Conservation (phyloP, 495 filamentous ascomycete species). For the Oidiodendron maius region DNA sequence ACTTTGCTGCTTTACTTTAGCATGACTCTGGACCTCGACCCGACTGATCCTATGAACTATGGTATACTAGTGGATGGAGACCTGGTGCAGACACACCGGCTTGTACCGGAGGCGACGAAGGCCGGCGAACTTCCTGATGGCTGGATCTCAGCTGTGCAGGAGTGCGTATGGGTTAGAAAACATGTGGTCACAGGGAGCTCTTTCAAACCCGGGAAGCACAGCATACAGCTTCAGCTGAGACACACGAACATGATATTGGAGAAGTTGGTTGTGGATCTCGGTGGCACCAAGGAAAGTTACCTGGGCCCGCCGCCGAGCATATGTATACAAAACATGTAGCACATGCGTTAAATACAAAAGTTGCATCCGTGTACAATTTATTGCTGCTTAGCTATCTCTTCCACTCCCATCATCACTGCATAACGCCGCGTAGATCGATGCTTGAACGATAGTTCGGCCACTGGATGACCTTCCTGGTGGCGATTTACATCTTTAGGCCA, state of each 20-base stretch:
- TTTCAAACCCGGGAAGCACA: not conserved
- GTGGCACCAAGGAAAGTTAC: conserved; percentile 43
- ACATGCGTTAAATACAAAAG: too few species aligned
- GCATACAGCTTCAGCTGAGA: not conserved
- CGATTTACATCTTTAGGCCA: too few species aligned
- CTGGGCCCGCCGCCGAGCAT: conserved; percentile 15
- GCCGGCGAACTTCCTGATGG: conserved; percentile 40
- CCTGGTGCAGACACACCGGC: not conserved
- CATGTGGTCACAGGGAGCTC: not conserved
- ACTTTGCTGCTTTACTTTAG: conserved; percentile 55
- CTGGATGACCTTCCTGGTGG: too few species aligned
- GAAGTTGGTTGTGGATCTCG: conserved; percentile 60
- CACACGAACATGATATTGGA: conserved; percentile 45
- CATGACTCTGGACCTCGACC: conserved; percentile 27
- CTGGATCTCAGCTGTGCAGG: conserved; percentile 49
- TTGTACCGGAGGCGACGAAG: not conserved
- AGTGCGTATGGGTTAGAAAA: conserved; percentile 45
- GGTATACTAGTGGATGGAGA: conserved; percentile 37
- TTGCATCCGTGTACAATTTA: too few species aligned
- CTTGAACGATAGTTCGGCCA: too few species aligned
- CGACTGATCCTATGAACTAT: conserved; percentile 49
- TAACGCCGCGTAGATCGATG: too few species aligned
- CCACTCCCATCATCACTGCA: too few species aligned
- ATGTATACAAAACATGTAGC: not conserved
- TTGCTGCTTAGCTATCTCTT: too few species aligned